Evolutionary conservation across 2,329 filamentous ascomycete species (phyloP), one percentile per base, ranked within the genome.

Genomic region (Ceratocystis papillata): DNA sequence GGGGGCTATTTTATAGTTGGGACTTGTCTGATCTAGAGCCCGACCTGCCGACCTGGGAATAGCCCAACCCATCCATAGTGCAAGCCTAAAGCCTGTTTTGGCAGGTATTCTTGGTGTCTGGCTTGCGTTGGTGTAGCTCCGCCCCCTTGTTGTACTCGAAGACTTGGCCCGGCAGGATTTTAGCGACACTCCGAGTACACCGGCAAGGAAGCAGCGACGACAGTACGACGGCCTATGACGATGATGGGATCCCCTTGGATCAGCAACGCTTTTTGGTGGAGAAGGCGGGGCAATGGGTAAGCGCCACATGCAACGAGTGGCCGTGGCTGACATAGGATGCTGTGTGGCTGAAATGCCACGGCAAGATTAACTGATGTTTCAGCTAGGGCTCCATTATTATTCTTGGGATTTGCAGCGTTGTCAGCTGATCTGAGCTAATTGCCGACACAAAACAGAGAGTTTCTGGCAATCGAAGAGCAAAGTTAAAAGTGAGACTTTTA

Each of bases 371-470:
- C 22, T 53, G 48, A n/a, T 53, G 48, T 25, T 53, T 53, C 48
- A 53, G 48, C 48, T 53, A 33, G n/a, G 7, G 30, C 55, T 20
- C 55, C 55, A 33, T 33, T 33, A 8, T 17, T 28, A 17, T 28
- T 59, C 28, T 53, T 25, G 48, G 30, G 55, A 37, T 20, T 12
- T 59, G 22, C 10, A 17, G 53, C 53, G 12, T 57, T 33, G 17
- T 57, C 53, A 57, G 53, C 53, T 57, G 53, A 57, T 57, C 4
- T 20, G 5, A 17, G 25, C 55, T 59, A 59, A n/a, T 33, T 20
- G 17, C 12, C 25, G 8, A 41, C 37, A 41, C 37, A 41, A 15
- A 12, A 12, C 10, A 15, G 10, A 4, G 30, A 33, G 30, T 7
- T 33, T 33, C 8, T 37, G 8, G 33, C 0, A 41, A 41, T 41